These are phyloP conservation scores for Phialophora tarda DNA, from an alignment of 2,329 filamentous ascomycete species.

Conservation along the genomic window DNA sequence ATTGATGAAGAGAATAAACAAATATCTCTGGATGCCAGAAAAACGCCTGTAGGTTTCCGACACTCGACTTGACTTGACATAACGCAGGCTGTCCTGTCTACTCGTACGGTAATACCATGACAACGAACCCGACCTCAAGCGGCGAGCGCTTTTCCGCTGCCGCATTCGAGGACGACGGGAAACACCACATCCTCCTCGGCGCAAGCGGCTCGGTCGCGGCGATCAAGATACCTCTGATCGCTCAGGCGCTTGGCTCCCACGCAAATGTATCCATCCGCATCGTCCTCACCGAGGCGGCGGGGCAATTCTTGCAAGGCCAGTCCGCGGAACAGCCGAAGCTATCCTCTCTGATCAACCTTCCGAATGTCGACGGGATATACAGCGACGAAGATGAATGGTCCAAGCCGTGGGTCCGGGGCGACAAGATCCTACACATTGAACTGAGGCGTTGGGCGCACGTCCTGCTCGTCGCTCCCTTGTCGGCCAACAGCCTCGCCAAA, in stretches of 20 bases:
- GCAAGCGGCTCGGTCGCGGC: slow-evolving; percentile 80
- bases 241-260: slow-evolving; percentile 55
- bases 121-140: slow-evolving; percentile 16
- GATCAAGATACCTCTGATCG: slow-evolving; percentile 77
- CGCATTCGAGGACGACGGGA: slow-evolving; percentile 51
- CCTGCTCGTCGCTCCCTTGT: slow-evolving; percentile 78
- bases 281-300: slow-evolving; percentile 75
- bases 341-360: slow-evolving; percentile 61
- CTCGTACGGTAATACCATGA: slow-evolving; percentile 11
- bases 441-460: slow-evolving; percentile 81
- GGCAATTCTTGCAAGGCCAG: slow-evolving; percentile 77
- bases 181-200: slow-evolving; percentile 68
- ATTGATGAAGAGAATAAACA: background rate
- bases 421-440: slow-evolving; percentile 89
- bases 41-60: background rate
- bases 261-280: slow-evolving; percentile 77
- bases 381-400: slow-evolving; percentile 85
- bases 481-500: slow-evolving; percentile 85
- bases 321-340: slow-evolving; percentile 76
- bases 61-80: background rate
- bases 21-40: background rate
- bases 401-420: slow-evolving; percentile 75
- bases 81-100: background rate
- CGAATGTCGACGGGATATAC: slow-evolving; percentile 81
- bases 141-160: slow-evolving; percentile 37